A percentile compares a stretch with the other conserved stretches of the same genome.
Conservation (phyloP, 306 rosid genomes). For the Gastrolobium bilobum region DNA sequence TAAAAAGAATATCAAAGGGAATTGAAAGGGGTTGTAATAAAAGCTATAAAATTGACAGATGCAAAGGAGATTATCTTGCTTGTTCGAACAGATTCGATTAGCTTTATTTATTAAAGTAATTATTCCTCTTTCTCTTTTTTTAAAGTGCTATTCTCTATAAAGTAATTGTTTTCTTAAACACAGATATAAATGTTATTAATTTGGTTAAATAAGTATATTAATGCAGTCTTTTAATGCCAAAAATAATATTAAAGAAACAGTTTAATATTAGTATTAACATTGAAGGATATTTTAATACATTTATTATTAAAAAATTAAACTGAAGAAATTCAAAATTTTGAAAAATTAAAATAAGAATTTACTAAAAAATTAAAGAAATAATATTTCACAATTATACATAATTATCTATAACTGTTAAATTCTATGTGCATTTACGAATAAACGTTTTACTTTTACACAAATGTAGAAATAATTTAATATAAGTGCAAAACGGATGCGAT, state of each 20-base stretch:
- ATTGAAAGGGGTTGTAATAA: not conserved
- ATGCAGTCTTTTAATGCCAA: not conserved
- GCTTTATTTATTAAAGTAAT: conserved; percentile 17
- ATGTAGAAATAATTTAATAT: too few relatives aligned
- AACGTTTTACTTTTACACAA: too few relatives aligned
- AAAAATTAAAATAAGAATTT: not conserved
- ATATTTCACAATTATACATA: not conserved
- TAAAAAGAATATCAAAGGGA: not conserved
- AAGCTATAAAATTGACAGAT: conserved; percentile 30
- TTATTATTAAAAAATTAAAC: not conserved
- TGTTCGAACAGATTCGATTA: conserved; percentile 15
- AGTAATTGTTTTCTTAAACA: not conserved
- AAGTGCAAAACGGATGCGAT: too few relatives aligned
- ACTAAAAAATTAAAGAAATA: not conserved
- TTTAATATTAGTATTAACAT: not conserved
- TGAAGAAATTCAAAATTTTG: not conserved
- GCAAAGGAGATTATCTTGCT: not conserved
- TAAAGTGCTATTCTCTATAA: not conserved
- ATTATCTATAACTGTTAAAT: too few relatives aligned
- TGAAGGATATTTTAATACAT: not conserved
- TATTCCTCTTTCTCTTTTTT: not conserved
- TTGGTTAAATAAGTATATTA: not conserved
- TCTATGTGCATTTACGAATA: too few relatives aligned
- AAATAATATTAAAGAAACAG: not conserved
- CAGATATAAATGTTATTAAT: not conserved